Evolutionary conservation across 2,329 filamentous ascomycete species (phyloP).

Genomic region (Epicoccum sorghinum): DNA sequence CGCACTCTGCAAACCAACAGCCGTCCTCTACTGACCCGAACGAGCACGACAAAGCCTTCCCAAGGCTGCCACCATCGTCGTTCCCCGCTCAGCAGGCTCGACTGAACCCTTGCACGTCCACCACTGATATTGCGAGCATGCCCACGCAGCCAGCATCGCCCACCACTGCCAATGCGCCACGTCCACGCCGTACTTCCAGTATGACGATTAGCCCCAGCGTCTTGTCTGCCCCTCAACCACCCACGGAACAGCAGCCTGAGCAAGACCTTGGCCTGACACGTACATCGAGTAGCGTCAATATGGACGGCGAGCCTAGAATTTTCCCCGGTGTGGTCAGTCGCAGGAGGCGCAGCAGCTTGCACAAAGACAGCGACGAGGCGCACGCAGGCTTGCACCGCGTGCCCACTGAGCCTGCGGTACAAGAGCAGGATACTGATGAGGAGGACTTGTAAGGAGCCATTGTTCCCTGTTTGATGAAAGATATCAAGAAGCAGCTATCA

Average conservation of each 20-base stretch:
- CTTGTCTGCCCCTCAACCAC: slow-evolving; percentile 28
- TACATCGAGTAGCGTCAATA: slow-evolving; percentile 32
- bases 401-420: slow-evolving; percentile 21
- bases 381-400: slow-evolving; percentile 21
- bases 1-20: slow-evolving; percentile 50
- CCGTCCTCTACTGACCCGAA: slow-evolving; percentile 47
- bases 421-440: slow-evolving; percentile 20
- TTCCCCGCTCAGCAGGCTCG: slow-evolving; percentile 47
- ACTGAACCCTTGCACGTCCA: slow-evolving; percentile 32
- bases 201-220: slow-evolving; percentile 36
- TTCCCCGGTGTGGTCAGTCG: slow-evolving; percentile 72
- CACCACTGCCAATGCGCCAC: slow-evolving; percentile 29
- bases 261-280: slow-evolving; percentile 25
- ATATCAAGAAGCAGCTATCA: no score
- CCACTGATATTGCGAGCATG: slow-evolving; percentile 23
- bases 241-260: slow-evolving; percentile 18
- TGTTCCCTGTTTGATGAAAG: no score
- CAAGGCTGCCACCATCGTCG: slow-evolving; percentile 35
- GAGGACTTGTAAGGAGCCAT: slow-evolving; percentile 4
- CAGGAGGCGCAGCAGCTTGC: slow-evolving; percentile 37
- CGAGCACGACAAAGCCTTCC: slow-evolving; percentile 39
- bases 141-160: slow-evolving; percentile 34
- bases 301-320: slow-evolving; percentile 68
- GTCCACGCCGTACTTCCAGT: slow-evolving; percentile 36
- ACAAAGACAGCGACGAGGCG: slow-evolving; percentile 8